Base-by-base conservation (phyloP, 352 stramenopile genomes). In the Halophytophthora polymorphica region DNA sequence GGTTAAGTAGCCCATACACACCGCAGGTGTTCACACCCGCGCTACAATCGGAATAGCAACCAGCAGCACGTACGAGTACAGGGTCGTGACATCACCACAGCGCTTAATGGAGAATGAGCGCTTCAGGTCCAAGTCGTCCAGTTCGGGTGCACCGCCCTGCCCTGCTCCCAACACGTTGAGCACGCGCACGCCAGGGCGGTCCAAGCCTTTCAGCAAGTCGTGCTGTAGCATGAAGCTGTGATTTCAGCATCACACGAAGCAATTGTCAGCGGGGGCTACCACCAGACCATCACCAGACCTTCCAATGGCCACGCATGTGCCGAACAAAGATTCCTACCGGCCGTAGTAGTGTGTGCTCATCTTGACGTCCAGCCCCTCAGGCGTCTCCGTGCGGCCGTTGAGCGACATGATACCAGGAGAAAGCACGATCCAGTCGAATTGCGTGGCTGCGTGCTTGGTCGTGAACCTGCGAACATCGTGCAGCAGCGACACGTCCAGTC, bases 311-410 rank as follows among this genome's bases (percentile, higher is more conserved):
- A 38, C 14, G n/a, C 37, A 43, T 6, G 17, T 43, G n/a, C 10
- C 2, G 10, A 6, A 11, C 29, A 33, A 19, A 0, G 1, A 6
- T 7, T 21, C 59, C 12, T 33, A 69, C 60, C 60, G 55, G 45
- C 60, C 60, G 36, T 69, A 69, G 55, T 61, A 69, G 50, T 69
- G 60, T 7, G 55, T 69, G 45, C 49, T 55, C 60, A 69, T 69
- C 55, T 69, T 69, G 29, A 65, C 50, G 23, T 69, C 60, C 11
- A 69, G 55, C 2, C 60, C 60, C 21, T 69, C 60, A 28, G 49
- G 53, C 10, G 60, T 69, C 41, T 69, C 60, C 1, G 60, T 69
- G 4, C 60, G 60, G 18, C 60, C 60, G 21, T 69, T 69, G 28
- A 69, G 45, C 35, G 60, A 64, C 31, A 64, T 25, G 11, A 69